Conservation (phyloP, 2,329 filamentous ascomycete species). For the Clarireedia monteithiana region DNA sequence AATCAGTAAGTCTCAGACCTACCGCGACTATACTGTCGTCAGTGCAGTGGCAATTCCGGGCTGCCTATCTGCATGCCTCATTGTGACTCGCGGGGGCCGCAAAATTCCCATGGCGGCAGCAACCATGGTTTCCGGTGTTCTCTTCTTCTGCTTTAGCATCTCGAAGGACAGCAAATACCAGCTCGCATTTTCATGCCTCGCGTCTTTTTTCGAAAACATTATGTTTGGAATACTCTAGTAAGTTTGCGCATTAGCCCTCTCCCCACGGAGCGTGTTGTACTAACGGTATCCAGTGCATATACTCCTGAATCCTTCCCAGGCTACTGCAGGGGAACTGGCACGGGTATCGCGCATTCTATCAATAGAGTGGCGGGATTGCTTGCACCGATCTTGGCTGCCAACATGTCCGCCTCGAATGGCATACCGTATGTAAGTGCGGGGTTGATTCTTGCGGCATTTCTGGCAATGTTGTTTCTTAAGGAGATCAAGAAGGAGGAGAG, state of each 20-base stretch:
- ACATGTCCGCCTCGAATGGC: constrained; percentile 33
- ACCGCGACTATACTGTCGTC: constrained; percentile 78
- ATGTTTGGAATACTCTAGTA: constrained; percentile 67
- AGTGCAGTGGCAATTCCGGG: constrained; percentile 71
- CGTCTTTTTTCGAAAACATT: constrained; percentile 67
- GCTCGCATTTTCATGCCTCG: constrained; percentile 58
- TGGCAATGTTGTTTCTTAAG: constrained; percentile 51
- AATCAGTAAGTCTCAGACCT: constrained; percentile 43
- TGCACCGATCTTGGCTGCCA: constrained; percentile 61
- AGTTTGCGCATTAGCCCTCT: neutral
- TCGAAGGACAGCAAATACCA: constrained; percentile 49
- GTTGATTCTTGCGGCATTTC: constrained; percentile 51
- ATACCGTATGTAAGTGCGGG: constrained; percentile 48
- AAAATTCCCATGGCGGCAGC: constrained; percentile 63
- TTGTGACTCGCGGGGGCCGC: constrained; percentile 64
- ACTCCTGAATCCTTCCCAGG: constrained; percentile 72
- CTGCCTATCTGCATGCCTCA: constrained; percentile 64
- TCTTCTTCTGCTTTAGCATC: constrained; percentile 59
- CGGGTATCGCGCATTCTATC: constrained; percentile 63
- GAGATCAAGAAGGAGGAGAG: neutral
- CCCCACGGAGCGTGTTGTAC: neutral
- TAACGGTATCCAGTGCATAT: constrained; percentile 42
- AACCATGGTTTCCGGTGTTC: constrained; percentile 60
- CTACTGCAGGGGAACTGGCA: constrained; percentile 62
- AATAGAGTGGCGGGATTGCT: constrained; percentile 61